phyloP scores from a whole-genome alignment of 2,329 filamentous ascomycete genomes.

The Fusarium foetens region DNA sequence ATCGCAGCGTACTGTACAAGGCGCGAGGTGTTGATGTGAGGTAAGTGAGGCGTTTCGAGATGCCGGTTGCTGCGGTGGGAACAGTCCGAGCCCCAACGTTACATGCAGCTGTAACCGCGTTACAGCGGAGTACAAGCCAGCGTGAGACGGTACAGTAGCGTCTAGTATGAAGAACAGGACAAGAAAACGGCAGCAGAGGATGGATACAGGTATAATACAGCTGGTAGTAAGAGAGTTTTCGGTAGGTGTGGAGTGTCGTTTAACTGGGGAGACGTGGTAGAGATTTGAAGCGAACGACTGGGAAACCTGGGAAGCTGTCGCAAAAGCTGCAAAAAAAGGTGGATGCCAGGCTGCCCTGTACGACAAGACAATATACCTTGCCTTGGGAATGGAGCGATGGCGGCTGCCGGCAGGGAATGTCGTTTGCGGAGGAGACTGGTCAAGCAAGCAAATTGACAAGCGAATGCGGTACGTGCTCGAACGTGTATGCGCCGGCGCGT shows the following conservation, averaged over 20 bases:
- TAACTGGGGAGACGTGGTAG: slow-evolving; percentile 10
- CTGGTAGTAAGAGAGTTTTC: slow-evolving; percentile 10
- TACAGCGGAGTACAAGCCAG: slow-evolving; percentile 27
- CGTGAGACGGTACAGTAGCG: slow-evolving; percentile 23
- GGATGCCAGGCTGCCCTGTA: slow-evolving; percentile 29
- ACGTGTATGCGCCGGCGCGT: slow-evolving; percentile 17
- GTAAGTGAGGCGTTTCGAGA: slow-evolving; percentile 48
- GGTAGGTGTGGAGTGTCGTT: slow-evolving; percentile 31
- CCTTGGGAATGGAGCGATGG: slow-evolving; percentile 16
- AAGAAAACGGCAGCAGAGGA: slow-evolving; percentile 13
- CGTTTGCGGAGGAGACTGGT: slow-evolving; percentile 31
- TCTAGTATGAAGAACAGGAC: slow-evolving; percentile 2
- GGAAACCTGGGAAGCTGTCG: slow-evolving; percentile 16
- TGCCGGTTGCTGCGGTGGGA: slow-evolving; percentile 44
- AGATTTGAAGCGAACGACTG: slow-evolving; percentile 33
- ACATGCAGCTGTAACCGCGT: slow-evolving; percentile 40
- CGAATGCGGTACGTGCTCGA: slow-evolving; percentile 14
- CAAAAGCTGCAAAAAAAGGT: slow-evolving; percentile 18
- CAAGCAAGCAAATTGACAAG: slow-evolving; percentile 16
- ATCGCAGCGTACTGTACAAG: slow-evolving; percentile 9
- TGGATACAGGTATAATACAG: slow-evolving; percentile 20
- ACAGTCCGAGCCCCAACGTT: slow-evolving; percentile 41
- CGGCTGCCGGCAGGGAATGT: slow-evolving; percentile 19
- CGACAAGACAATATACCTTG: slow-evolving; percentile 23
- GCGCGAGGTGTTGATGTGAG: slow-evolving; percentile 35